Base-by-base conservation (phyloP, 2,329 filamentous ascomycete species). In the Alternaria viburni region DNA sequence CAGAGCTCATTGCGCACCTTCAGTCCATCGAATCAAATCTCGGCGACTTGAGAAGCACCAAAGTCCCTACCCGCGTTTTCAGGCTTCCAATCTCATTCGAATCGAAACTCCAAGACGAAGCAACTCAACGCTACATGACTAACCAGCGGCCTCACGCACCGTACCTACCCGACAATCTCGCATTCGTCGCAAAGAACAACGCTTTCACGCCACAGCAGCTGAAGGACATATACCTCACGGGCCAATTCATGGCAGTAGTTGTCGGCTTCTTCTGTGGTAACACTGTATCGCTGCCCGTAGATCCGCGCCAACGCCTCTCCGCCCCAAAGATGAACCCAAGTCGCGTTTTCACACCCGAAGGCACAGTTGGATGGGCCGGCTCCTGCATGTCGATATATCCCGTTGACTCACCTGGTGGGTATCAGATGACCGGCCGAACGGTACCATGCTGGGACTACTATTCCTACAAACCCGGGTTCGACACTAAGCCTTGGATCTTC, bases 131-230 rank as follows among this genome's bases (percentile, higher is more conserved):
- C 4, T 91, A 91, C 74, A 86, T 86, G 72, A 86, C 86, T 23
- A 90, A 87, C 1, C 87, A 89, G 65, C 83, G 89, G 7, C 83
- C 85, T 1, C 84, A 88, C 52, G 89, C 89, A 0, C 84, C 86
- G 0, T 91, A 89, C 71, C 81, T 90, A 0, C 89, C 89, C 0
- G 86, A 87, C 67, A 90, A 90, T 57, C 81, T 89, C 44, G 81
- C 85, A 1, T 91, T 90, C 59, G 80, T 83, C 1, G 85, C 85
- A 1, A 83, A 83, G 65, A 87, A 86, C 73, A 87, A 87, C 66
- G 86, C 83, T 4, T 83, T 88, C 61, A 78, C 81, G 4, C 74
- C 80, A 1, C 78, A 83, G 45, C 82, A 86, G 61, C 77, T 87
- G 4, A 81, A 84, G 45, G 78, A 84, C 3, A 86, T 87, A 50